A percentile compares a stretch with the other conserved stretches of the same genome.
Conservation (phyloP, 2,329 filamentous ascomycete species). For the Cladophialophora chaetospira region DNA sequence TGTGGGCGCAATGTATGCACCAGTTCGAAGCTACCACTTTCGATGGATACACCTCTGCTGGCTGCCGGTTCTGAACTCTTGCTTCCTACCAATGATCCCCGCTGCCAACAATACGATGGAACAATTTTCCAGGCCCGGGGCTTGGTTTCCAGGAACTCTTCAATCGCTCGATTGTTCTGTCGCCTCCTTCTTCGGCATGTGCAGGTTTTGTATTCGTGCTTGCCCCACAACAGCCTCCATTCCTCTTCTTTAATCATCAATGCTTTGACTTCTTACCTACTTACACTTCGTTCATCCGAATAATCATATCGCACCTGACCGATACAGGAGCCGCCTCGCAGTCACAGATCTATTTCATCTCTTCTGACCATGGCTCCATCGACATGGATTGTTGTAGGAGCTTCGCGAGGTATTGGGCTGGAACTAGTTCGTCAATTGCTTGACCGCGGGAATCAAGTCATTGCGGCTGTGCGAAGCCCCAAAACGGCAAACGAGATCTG, state of each 20-base stretch:
- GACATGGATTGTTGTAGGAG: slow-evolving; percentile 40
- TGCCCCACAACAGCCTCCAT: slow-evolving; percentile 4
- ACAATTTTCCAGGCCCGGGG: too few species aligned
- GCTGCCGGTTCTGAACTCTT: too few species aligned
- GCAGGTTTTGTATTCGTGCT: slow-evolving; percentile 1
- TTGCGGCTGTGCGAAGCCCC: slow-evolving; percentile 54
- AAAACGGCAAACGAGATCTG: slow-evolving; percentile 48
- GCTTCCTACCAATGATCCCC: too few species aligned
- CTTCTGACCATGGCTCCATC: slow-evolving; percentile 14
- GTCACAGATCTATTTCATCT: background rate
- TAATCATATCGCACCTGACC: too few species aligned
- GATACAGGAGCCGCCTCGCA: too few species aligned
- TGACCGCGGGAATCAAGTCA: slow-evolving; percentile 50
- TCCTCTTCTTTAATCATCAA: background rate
- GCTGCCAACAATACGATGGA: too few species aligned
- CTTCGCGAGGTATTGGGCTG: slow-evolving; percentile 46
- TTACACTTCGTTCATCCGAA: too few species aligned
- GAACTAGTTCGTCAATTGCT: slow-evolving; percentile 57
- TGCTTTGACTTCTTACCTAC: background rate
- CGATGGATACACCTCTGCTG: too few species aligned
- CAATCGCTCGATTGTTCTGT: too few species aligned
- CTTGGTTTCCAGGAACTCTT: too few species aligned
- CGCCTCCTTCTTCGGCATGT: slow-evolving; percentile 5
- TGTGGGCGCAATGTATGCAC: too few species aligned
- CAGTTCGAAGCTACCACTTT: too few species aligned